Base-by-base conservation (phyloP, 345 rosid species). In the Alliaria petiolata region DNA sequence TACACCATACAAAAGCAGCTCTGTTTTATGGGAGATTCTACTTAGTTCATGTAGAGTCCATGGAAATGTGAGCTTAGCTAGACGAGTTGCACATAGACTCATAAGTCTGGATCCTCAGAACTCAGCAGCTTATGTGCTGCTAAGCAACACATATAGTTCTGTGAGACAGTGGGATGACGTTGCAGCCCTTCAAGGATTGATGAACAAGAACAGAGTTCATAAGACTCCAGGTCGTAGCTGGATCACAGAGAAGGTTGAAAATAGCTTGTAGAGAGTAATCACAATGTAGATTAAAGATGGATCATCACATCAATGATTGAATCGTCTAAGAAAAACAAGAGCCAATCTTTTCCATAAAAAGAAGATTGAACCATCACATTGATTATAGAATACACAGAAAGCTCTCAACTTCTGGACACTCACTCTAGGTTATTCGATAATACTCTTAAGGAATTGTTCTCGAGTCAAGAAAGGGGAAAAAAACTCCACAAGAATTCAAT, bases 41-140 rank as follows among this genome's bases (percentile, higher is more conserved):
- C 89, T 92, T 70, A 86, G 95, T 82, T 86, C 92, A 70, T 92
- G 96, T 77, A 85, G 90, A 77, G 69, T 87, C 61, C 88, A 92
- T 77, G 80, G 83, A 20, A 85, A 85, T 68, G 83, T 85, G 67
- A 78, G 78, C 70, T 80, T 92, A 56, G 96, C 89, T 33, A 79
- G 74, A 75, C 84, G 62, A 74, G 89, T 88, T 17, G 95, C 95
- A 3, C 81, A 85, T 51, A 85, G 85, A 80, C 90, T 89, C 19
- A 52, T 82, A 43, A 74, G 59, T 25, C 43, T 87, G 60, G 83
- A 86, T 49, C 91, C 96, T 35, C 74, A 62, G 31, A 92, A 80
- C 78, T 81, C 90, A 28, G 76, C 84, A 22, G 86, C 87, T 30
- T 84, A 85, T 69, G 81, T 85, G 42, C 89, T 89, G 62, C 69